These are phyloP conservation scores for Lachnellula hyalina DNA, from an alignment of 2,329 filamentous ascomycete species.

Conservation along the genomic window DNA sequence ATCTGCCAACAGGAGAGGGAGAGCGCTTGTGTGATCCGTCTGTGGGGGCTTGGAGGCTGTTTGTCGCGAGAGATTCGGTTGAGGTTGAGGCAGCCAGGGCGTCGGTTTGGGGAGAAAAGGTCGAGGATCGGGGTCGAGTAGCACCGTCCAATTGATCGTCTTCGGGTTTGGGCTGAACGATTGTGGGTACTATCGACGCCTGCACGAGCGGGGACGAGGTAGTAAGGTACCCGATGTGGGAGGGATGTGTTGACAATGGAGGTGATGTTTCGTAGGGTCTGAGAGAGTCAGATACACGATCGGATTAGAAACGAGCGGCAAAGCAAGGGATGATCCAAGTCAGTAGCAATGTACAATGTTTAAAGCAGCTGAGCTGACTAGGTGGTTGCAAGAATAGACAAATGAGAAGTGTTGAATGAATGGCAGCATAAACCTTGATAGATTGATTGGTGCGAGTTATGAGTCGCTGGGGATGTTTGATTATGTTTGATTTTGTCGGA, in stretches of 20 bases:
- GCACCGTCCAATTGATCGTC: conserved; percentile 33
- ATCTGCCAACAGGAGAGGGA: conserved; percentile 63
- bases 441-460: neutral
- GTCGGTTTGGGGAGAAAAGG: conserved; percentile 29
- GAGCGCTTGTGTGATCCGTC: conserved; percentile 49
- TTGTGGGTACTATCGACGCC: conserved; percentile 45
- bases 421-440: conserved; percentile 11
- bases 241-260: conserved; percentile 53
- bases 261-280: conserved; percentile 35
- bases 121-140: conserved; percentile 34
- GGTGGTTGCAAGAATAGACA: conserved; percentile 2
- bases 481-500: no score
- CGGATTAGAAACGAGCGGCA: conserved; percentile 16
- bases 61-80: conserved; percentile 31
- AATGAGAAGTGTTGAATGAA: conserved; percentile 1
- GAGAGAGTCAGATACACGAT: conserved; percentile 1
- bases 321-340: conserved; percentile 3
- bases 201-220: conserved; percentile 64
- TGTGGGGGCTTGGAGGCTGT: conserved; percentile 37
- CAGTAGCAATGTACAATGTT: conserved; percentile 12
- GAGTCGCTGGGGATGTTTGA: neutral
- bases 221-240: conserved; percentile 63
- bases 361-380: neutral
- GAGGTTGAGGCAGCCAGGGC: conserved; percentile 29
- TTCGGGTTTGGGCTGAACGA: conserved; percentile 1